These are phyloP conservation scores for Xylaria nigripes DNA, from an alignment of 495 filamentous ascomycete species.

Conservation along the genomic window DNA sequence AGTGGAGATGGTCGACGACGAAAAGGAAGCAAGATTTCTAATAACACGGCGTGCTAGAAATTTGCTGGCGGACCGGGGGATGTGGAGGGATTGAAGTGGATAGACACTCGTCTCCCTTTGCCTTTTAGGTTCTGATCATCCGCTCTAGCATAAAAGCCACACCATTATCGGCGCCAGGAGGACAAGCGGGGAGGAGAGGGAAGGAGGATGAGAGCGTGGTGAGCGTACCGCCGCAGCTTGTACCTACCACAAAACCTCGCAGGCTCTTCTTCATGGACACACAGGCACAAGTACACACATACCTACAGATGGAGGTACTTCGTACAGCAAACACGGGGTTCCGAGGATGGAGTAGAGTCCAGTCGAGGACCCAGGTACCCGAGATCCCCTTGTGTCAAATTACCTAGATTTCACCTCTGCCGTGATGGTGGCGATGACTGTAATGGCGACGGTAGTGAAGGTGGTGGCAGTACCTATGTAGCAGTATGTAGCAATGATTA, in stretches of 20 bases:
- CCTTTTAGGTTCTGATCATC: not conserved
- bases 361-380: not conserved
- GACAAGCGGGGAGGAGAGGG: conserved; percentile 6
- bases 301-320: not conserved
- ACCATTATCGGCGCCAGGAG: not conserved
- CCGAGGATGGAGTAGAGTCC: not conserved
- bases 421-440: not conserved
- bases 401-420: not conserved
- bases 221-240: not conserved
- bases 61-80: conserved; percentile 4
- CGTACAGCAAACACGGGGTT: conserved; percentile 5
- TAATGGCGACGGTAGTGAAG: not conserved
- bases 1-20: conserved; percentile 6
- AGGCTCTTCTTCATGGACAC: not conserved
- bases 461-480: too few species aligned
- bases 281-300: not conserved
- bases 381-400: not conserved
- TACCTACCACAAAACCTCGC: conserved; percentile 6
- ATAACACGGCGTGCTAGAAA: not conserved
- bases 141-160: not conserved
- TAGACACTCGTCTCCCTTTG: not conserved
- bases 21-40: not conserved
- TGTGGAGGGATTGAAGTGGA: conserved; percentile 3
- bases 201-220: not conserved
- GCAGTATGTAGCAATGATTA: too few species aligned